Evolutionary conservation across 495 filamentous ascomycete genomes (phyloP), one percentile per base, ranked within the genome.

Genomic region (Staphylotrichum longicolle): DNA sequence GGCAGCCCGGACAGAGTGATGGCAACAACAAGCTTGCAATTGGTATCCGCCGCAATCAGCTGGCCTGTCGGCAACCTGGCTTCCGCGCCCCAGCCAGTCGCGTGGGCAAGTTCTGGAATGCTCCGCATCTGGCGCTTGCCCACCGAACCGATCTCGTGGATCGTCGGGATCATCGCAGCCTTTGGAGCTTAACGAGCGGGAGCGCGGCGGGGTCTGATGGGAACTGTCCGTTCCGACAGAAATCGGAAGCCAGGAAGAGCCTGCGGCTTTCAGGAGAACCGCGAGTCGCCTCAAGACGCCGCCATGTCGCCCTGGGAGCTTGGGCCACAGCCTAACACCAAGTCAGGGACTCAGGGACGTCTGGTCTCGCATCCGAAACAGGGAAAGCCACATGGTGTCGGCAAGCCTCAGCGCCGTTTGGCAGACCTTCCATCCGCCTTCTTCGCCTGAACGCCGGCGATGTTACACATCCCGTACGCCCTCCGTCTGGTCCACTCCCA

Each of bases 401-500:
- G 64, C 67, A 68, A 57, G 60, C 66, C 60, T 63, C 62, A 60
- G 34, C 50, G 60, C 69, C 69, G 69, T 71, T 67, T 71, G 34
- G 52, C 37, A 60, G 12, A 27, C 46, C 48, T 60, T 58, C 60
- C 46, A 39, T 45, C 57, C 63, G 54, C 39, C 33, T 47, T 54
- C n/a, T 55, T 51, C 67, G 47, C 53, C 60, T 45, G 48, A 54
- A 53, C 35, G 56, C 58, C 63, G 45, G 44, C 51, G 41, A 45
- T 71, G 69, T 69, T 63, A 69, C 69, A 69, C 55, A 61, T 66
- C 65, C 64, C 58, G 66, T 46, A 67, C 64, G 45, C 52, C 52
- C 55, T 50, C 63, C 58, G 62, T 69, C 61, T 67, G 54, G 64
- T 42, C 44, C 30, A 27, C 10, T 35, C 3, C 42, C 52, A 8